phyloP scores from a whole-genome alignment of 192 early-diverging fungal species.

The Entrophospora sp. region DNA sequence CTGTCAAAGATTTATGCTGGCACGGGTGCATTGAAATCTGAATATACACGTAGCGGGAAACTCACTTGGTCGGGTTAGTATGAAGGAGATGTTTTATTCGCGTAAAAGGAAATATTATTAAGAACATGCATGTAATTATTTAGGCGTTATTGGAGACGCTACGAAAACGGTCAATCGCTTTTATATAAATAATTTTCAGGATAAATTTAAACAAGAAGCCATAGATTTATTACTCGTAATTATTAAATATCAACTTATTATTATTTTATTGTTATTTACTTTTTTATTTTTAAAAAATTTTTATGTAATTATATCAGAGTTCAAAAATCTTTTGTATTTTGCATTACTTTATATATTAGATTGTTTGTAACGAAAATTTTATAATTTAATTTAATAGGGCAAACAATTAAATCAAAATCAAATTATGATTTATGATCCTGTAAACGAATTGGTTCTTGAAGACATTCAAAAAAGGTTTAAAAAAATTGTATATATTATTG shows the following conservation, averaged over 20 bases:
- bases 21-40: slow-evolving; percentile 90
- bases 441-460: slow-evolving; percentile 35
- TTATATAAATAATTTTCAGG: slow-evolving; percentile 93
- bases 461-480: slow-evolving; percentile 27
- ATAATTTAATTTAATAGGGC: no score
- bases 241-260: no score
- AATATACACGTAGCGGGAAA: slow-evolving; percentile 84
- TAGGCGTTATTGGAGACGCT: slow-evolving; percentile 81
- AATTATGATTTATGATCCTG: slow-evolving; percentile 44
- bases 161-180: slow-evolving; percentile 89
- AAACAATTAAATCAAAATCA: slow-evolving; percentile 38
- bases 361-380: no score
- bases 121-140: slow-evolving; percentile 22
- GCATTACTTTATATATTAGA: no score
- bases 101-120: no score
- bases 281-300: no score
- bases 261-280: no score
- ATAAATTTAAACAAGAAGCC: slow-evolving; percentile 86
- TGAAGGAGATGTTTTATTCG: no score
- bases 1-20: slow-evolving; percentile 92
- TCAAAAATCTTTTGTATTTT: not conserved
- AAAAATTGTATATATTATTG: not conserved
- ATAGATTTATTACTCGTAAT: slow-evolving; percentile 80
- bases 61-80: slow-evolving; percentile 54
- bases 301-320: no score